Evolutionary conservation across 371 early-diverging fungal genomes (phyloP), one percentile per base, ranked within the genome.

Genomic region (Mucor saturninus): DNA sequence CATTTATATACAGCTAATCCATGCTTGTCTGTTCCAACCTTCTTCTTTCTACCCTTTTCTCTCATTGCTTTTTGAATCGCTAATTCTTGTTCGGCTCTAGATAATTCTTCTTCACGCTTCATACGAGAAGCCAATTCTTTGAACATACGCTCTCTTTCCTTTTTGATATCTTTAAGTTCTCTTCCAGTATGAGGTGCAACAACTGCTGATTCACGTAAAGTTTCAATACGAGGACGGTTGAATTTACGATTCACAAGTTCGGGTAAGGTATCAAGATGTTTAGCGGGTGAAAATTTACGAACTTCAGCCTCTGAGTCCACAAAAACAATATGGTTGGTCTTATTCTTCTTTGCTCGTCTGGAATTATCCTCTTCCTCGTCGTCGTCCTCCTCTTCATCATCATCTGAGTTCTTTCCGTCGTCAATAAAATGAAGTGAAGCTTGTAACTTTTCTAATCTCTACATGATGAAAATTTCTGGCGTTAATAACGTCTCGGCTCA

Each of bases 1-100:
- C 96, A 98, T 76, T 95, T 97, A 85, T 95, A 97, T 26, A 91
- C 79, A 15, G 93, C 75, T 28, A 95, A 73, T 4, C 97, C 97
- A 62, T 86, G 69, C 56, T 75, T 73, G 70, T 97, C 96, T 11
- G 71, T 86, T 42, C 97, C 98, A 32, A 95, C 84, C 77, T 93
- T 92, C 74, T 83, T 84, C 74, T 81, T 86, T 54, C 85, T 63
- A 13, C 96, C 94, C 68, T 85, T 93, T 96, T 68, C 79, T 83
- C 89, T 87, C 54, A 96, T 70, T 35, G 89, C 83, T 66, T 89
- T 89, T 54, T 95, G 95, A 49, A 90, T 74, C 13, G 81, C 75
- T 80, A 95, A 74, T 77, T 96, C 97, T 45, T 83, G 80, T 66
- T 93, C 90, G 31, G 87, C 83, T 38, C 84, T 82, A 28, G 74